phyloP scores from a whole-genome alignment of 139 green algal species.

The Spirogloea muscicola region DNA sequence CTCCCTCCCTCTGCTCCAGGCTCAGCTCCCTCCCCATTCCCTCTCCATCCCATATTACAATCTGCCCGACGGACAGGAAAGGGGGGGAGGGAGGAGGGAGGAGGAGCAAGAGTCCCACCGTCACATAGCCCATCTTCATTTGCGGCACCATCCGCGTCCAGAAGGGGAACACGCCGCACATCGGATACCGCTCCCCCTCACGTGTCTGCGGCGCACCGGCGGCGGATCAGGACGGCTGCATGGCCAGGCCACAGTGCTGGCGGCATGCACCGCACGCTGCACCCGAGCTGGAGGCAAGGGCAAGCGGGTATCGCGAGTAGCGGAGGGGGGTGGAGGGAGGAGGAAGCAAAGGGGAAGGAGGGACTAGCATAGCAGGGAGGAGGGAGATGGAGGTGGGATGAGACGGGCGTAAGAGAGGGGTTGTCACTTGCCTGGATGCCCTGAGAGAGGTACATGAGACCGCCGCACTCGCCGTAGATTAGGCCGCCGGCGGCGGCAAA shows the following conservation, averaged over 20 bases:
- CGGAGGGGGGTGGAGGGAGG: neutral
- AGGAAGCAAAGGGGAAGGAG: neutral
- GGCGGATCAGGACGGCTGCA: neutral
- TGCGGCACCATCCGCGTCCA: conserved; percentile 53
- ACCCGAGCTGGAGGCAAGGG: neutral
- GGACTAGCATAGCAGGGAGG: neutral
- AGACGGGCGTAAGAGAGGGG: neutral
- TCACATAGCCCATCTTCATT: conserved; percentile 64
- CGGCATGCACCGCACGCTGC: too few species aligned
- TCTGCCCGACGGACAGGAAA: neutral
- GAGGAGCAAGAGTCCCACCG: conserved; percentile 52
- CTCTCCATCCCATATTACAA: neutral
- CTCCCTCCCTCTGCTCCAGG: neutral
- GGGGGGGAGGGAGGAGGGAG: neutral
- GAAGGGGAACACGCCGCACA: conserved; percentile 78
- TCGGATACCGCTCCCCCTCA: conserved; percentile 28
- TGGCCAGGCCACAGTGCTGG: too few species aligned
- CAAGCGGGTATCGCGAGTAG: neutral
- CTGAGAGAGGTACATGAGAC: conserved; percentile 74
- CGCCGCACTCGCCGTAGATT: conserved; percentile 80
- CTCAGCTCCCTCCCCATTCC: neutral
- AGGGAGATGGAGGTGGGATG: neutral
- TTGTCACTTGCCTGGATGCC: conserved; percentile 39
- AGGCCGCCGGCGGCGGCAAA: conserved; percentile 79
- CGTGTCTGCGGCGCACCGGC: neutral